Evolutionary conservation across 352 stramenopile species (phyloP), one percentile per base, ranked within the genome.

Genomic region (Globisporangium cederbergense): DNA sequence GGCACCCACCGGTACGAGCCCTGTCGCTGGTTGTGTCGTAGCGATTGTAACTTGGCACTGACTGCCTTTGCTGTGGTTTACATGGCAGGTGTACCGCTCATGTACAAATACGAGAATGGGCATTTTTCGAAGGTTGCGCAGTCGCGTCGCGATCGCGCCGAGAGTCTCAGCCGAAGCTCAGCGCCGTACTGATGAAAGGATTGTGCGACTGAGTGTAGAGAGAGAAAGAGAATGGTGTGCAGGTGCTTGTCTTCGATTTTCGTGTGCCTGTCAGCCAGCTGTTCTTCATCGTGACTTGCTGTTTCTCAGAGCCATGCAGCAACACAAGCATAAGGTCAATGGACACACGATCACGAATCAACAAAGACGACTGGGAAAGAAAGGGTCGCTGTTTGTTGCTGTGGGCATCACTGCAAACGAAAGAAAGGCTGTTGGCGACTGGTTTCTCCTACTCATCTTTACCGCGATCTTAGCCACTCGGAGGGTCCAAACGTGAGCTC

Each of bases 101-200:
- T 94, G 78, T 94, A 94, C 68, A 86, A 82, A 71, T 94, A 89
- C 63, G 70, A 86, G 13, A 80, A 89, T 20, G 80, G 79, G n/a
- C 74, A 77, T 50, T 91, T 92, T 60, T 64, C 63, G 50, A 91
- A 91, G 66, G 76, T 91, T 13, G 77, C 82, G 20, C 82, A 90
- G 67, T 86, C 83, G 34, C 79, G 75, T 64, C 83, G 83, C 42
- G 85, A 91, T 47, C 82, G 85, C 30, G 81, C 85, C 18, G 82
- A 90, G 68, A 92, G 83, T 53, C 72, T 92, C 57, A 90, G 76
- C 47, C 70, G 83, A 63, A 90, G 81, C 61, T 78, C 77, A 53
- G 83, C 83, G 11, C 83, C 83, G 34, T 92, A 92, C 60, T 92
- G 83, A 49, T 49, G 18, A 49, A 3, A 2, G 8, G 14, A 7